Base-by-base conservation (phyloP, 176 grass and related monocot species). In the Tillandsia fasciculata region DNA sequence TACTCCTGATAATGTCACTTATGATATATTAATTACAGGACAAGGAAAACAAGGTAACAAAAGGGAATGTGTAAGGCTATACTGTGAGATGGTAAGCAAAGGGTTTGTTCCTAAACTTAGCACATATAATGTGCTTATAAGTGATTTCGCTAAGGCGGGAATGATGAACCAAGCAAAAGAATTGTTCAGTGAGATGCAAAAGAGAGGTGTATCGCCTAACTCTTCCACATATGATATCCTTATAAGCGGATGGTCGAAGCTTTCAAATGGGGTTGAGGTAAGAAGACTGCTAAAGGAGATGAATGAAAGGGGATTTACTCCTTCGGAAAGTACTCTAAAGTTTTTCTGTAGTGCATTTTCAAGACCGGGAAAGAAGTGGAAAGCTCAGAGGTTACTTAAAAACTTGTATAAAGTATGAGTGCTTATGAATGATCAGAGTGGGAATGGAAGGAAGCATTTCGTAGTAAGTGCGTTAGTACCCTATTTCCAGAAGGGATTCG, bases 161-260 rank as follows among this genome's bases (percentile, higher is more conserved):
- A 96, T 96, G 92, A 92, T 96, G 92, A 87, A 70, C 52, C 92
- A 96, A 81, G 86, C 92, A 82, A 89, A 74, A 67, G 86, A 87
- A 64, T 74, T 96, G 67, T 84, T 82, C 53, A 85, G 85, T 54
- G 88, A 96, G 75, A 96, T 96, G 88, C 53, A 89, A 73, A 78
- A 63, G 33, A 89, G 86, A 83, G 88, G 79, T 51, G 74, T 89
- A 53, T 72, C 71, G 10, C 88, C 82, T 50, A 89, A 87, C 54
- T 74, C 81, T 66, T 82, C 83, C 59, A 96, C 92, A 65, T 96
- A 85, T 63, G 76, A 96, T 72, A 89, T 96, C 70, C 83, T 96
- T 68, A 80, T 92, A 63, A 81, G 77, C 68, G 92, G 88, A 69
- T 96, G 92, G 92, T 87, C 92, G 1, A 91, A 86, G 68, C 76